Evolutionary conservation across 805 yeast genomes (phyloP).

Genomic region (Peterozyma xylosa): DNA sequence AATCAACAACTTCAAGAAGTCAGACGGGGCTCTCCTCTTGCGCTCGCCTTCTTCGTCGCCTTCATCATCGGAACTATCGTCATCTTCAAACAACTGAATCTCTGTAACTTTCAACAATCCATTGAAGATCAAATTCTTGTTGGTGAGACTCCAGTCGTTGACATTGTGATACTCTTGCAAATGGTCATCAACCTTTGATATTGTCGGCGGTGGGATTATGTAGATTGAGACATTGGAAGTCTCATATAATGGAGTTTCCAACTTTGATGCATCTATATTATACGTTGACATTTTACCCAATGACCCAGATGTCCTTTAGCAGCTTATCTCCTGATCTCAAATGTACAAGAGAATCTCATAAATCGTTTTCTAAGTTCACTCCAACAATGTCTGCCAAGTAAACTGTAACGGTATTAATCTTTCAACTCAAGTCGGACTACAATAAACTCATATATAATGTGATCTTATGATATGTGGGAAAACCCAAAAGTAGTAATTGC

Average conservation of each 20-base stretch:
- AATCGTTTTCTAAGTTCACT: background rate
- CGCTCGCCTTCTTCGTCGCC: conserved; percentile 2
- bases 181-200: background rate
- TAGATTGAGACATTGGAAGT: conserved; percentile 6
- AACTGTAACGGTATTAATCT: too few species aligned
- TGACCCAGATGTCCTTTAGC: too few species aligned
- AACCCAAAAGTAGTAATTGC: too few species aligned
- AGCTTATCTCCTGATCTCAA: too few species aligned
- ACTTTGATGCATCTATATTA: background rate
- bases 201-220: conserved; percentile 4
- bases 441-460: too few species aligned
- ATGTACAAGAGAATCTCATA: background rate
- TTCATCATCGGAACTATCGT: conserved; percentile 3
- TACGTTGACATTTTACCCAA: background rate
- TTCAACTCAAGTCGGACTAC: too few species aligned
- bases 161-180: conserved; percentile 7
- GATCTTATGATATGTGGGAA: too few species aligned
- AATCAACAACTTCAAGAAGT: conserved; percentile 1
- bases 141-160: conserved; percentile 2
- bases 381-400: too few species aligned
- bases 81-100: conserved; percentile 1
- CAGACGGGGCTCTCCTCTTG: background rate
- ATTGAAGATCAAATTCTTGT: conserved; percentile 4
- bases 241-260: conserved; percentile 6
- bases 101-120: conserved; percentile 6